Evolutionary conservation across 805 yeast species (phyloP), one percentile per base, ranked within the genome.

Genomic region (Vanderwaltozyma verrucispora): DNA sequence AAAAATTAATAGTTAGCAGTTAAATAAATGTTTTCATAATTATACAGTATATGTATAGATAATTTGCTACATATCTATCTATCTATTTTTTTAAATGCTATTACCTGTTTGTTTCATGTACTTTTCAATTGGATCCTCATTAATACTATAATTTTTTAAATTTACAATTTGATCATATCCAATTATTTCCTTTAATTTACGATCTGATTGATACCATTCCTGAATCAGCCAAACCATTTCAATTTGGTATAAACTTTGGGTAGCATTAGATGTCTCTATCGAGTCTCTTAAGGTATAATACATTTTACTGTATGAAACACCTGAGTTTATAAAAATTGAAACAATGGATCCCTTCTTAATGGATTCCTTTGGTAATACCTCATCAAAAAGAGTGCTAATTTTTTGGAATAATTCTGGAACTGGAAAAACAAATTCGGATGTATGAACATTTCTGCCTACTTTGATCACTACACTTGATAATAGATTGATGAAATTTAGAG

Each of bases 391-490:
- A 46, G 72, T 73, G 46, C 79, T 68, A 33, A 84, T 63, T 42
- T 80, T 65, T 41, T 83, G 80, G 47, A 85, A 65, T 33, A 88
- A 65, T 39, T 75, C 78, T 45, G 74, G 74, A 6, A 83, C 68
- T 15, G 96, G 94, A 65, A 88, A 86, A 3, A 87, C 81, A 50
- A 75, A 69, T 48, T 86, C 95, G 30, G 83, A 75, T 18, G 72
- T 71, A 37, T 74, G 67, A 35, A 86, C 65, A 52, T 73, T 74
- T 41, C 73, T 66, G 1, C 95, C 96, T 36, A 80, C 60, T 14
- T 61, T 54, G 8, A 65, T 48, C 32, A 65, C 62, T 8, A 67
- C 59, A 20, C 56, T 46, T 3, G 69, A 59, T 10, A 70, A 51
- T 28, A 60, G 53, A 48, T 53, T 68, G 49, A 51, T 60, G 53